These are phyloP conservation scores for Fusarium stilboides DNA, from an alignment of 2,329 filamentous ascomycete genomes.

Conservation along the genomic window DNA sequence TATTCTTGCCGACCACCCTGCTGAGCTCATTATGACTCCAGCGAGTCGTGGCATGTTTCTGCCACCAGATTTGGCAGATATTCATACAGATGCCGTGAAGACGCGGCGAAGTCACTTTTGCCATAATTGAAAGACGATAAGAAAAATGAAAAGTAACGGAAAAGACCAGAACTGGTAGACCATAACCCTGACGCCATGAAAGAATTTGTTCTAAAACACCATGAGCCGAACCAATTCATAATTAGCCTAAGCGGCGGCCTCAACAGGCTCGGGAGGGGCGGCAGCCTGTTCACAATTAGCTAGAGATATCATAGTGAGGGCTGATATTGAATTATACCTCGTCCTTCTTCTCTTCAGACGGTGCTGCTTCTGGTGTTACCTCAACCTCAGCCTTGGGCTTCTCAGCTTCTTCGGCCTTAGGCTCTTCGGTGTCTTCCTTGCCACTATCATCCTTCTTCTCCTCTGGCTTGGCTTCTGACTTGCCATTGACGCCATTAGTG, in stretches of 20 bases:
- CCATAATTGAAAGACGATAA: slow-evolving; percentile 32
- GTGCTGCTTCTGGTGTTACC: slow-evolving; percentile 1
- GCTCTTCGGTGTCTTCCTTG: slow-evolving; percentile 58
- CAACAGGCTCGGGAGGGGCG: slow-evolving; percentile 55
- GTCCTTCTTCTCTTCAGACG: slow-evolving; percentile 49
- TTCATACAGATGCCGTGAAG: slow-evolving; percentile 49
- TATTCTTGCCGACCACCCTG: slow-evolving; percentile 29
- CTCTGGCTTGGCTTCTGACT: slow-evolving; percentile 56
- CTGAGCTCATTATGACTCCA: slow-evolving; percentile 27
- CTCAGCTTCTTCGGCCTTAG: slow-evolving; percentile 54
- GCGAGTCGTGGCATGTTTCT: slow-evolving; percentile 32
- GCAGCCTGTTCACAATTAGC: slow-evolving; percentile 41
- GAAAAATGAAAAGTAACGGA: slow-evolving; percentile 38
- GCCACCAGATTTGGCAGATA: slow-evolving; percentile 45
- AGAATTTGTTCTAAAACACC: slow-evolving; percentile 47
- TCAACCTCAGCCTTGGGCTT: slow-evolving; percentile 47
- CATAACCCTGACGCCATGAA: slow-evolving; percentile 50
- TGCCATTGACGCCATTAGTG: slow-evolving; percentile 66
- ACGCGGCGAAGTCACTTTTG: slow-evolving; percentile 48
- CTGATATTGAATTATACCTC: slow-evolving; percentile 51
- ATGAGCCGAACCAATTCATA: slow-evolving; percentile 24
- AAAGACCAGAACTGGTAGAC: slow-evolving; percentile 46
- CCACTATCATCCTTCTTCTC: slow-evolving; percentile 60
- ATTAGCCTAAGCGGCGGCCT: slow-evolving; percentile 55
- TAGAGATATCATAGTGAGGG: neutral